These are phyloP conservation scores for Amanita polypyramis DNA, from an alignment of 768 basidiomycete genomes.

Conservation along the genomic window DNA sequence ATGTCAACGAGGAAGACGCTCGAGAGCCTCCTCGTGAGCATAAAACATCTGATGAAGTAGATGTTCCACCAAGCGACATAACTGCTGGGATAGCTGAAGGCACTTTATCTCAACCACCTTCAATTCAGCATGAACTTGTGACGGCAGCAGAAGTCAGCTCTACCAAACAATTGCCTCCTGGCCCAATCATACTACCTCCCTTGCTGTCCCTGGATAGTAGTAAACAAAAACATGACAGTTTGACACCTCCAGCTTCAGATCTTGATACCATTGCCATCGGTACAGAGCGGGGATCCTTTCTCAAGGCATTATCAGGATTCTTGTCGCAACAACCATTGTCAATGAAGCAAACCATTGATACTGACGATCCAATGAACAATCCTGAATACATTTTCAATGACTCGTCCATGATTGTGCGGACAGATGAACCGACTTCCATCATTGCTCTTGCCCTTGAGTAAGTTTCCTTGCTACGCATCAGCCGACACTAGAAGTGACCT, in stretches of 20 bases:
- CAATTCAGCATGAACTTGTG: constrained; percentile 9
- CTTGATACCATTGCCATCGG: constrained; percentile 38
- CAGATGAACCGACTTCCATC: constrained; percentile 96
- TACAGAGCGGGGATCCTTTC: constrained; percentile 60
- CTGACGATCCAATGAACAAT: constrained; percentile 60
- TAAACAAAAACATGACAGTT: constrained; percentile 25
- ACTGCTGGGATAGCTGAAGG: constrained; percentile 18
- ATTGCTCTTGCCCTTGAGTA: constrained; percentile 91
- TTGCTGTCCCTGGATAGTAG: constrained; percentile 44
- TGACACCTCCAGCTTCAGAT: constrained; percentile 41
- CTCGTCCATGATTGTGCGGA: constrained; percentile 88
- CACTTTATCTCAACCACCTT: constrained; percentile 4
- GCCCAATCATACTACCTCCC: constrained; percentile 35
- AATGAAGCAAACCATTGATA: constrained; percentile 46
- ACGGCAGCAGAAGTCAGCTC: constrained; percentile 10
- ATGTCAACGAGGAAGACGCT: constrained; percentile 34
- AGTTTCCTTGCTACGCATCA: constrained; percentile 15
- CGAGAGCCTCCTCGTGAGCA: constrained; percentile 17
- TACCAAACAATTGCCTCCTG: constrained; percentile 14
- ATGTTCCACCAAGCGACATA: not conserved
- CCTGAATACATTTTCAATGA: constrained; percentile 93
- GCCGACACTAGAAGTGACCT: constrained; percentile 1
- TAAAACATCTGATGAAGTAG: constrained; percentile 17
- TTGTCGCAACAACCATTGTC: constrained; percentile 48
- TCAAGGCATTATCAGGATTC: constrained; percentile 76